phyloP scores from a whole-genome alignment of 371 early-diverging fungal genomes.

The Smittium mucronatum region DNA sequence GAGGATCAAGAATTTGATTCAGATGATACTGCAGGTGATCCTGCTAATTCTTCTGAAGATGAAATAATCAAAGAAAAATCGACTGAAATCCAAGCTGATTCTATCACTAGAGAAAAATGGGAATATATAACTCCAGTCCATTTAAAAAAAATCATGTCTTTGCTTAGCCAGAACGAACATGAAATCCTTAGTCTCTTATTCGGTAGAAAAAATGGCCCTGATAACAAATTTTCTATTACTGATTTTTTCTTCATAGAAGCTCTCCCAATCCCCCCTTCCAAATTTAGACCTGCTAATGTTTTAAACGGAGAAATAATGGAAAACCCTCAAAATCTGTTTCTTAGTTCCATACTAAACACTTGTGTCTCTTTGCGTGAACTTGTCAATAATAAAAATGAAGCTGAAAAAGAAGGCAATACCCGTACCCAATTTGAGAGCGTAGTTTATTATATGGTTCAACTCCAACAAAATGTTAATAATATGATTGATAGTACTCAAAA shows the following conservation, averaged over 20 bases:
- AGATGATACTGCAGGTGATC: constrained; percentile 10
- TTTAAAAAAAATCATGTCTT: constrained; percentile 5
- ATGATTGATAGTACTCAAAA: constrained; percentile 87
- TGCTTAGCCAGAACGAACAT: constrained; percentile 1
- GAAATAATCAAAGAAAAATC: constrained; percentile 14
- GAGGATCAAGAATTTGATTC: constrained; percentile 26
- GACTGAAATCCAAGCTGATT: neutral
- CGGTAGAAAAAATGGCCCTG: constrained; percentile 14
- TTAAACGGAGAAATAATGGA: constrained; percentile 86
- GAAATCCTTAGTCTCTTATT: constrained; percentile 6
- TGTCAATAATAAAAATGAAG: constrained; percentile 22
- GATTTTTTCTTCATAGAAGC: constrained; percentile 93
- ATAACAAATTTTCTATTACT: constrained; percentile 31
- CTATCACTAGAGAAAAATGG: neutral
- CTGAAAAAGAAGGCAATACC: neutral
- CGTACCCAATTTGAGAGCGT: constrained; percentile 34
- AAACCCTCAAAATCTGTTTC: constrained; percentile 82
- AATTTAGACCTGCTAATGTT: constrained; percentile 89
- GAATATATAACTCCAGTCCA: constrained; percentile 10
- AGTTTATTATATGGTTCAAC: constrained; percentile 61
- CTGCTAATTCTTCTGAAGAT: constrained; percentile 9
- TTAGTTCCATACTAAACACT: constrained; percentile 74
- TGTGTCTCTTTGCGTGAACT: constrained; percentile 53
- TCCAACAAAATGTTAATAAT: constrained; percentile 83
- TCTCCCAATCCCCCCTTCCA: constrained; percentile 89